Evolutionary conservation across 2,329 filamentous ascomycete genomes (phyloP).

Genomic region (Ophiosphaerella korrae): DNA sequence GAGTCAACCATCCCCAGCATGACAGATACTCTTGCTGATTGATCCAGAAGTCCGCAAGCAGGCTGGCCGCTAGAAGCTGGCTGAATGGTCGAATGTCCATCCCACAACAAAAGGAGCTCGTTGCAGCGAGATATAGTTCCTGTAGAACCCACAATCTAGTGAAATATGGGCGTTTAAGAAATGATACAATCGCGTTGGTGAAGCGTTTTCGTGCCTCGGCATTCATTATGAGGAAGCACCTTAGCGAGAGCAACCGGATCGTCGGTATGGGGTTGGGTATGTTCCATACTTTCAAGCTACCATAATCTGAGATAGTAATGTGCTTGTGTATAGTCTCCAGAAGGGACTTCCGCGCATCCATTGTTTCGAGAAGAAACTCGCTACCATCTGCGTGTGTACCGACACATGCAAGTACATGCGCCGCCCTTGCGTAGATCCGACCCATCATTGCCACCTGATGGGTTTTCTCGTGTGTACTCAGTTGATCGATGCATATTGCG

Average conservation of each 20-base stretch:
- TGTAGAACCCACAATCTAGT: constrained; percentile 14
- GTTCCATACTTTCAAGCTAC: no score
- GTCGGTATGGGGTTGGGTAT: background rate
- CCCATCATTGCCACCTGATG: constrained; percentile 20
- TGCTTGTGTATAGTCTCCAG: background rate
- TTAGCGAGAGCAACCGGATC: no score
- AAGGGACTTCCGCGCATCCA: background rate
- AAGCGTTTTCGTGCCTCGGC: background rate
- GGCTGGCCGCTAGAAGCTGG: background rate
- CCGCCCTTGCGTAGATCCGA: constrained; percentile 5
- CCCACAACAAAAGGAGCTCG: background rate
- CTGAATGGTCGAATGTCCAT: background rate
- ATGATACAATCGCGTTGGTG: background rate
- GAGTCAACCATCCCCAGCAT: background rate
- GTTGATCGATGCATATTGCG: constrained; percentile 23
- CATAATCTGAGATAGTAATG: background rate
- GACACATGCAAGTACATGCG: constrained; percentile 8
- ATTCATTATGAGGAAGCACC: background rate
- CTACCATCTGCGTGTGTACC: constrained; percentile 3
- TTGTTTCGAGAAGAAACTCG: background rate
- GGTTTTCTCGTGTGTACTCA: constrained; percentile 11
- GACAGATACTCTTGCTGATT: background rate
- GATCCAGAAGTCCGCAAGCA: background rate
- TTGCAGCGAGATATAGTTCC: constrained; percentile 5
- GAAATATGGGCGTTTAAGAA: constrained; percentile 3